phyloP scores from a whole-genome alignment of 352 stramenopile species.

The Phytophthora meadii region DNA sequence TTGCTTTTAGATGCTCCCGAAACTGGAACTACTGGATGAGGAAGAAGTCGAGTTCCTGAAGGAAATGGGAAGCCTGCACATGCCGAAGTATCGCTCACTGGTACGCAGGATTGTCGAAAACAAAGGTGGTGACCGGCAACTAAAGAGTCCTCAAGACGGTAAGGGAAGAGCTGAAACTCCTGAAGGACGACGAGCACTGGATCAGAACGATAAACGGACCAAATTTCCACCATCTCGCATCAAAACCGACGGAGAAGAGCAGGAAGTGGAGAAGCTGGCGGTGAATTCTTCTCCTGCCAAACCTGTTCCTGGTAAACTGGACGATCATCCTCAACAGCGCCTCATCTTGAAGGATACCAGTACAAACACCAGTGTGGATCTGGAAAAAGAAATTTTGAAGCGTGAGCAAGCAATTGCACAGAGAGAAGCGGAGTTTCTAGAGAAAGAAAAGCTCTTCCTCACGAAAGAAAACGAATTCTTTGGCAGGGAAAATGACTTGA shows the following conservation, averaged over 20 bases:
- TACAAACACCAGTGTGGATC: conserved; percentile 68
- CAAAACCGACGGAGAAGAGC: background rate
- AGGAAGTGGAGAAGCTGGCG: background rate
- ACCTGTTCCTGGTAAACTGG: background rate
- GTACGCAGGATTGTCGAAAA: conserved; percentile 43
- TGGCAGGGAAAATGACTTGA: conserved; percentile 37
- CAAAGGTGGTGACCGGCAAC: conserved; percentile 15
- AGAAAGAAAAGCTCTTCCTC: conserved; percentile 47
- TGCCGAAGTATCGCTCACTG: conserved; percentile 72
- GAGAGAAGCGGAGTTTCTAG: conserved; percentile 41
- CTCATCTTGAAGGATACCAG: conserved; percentile 56
- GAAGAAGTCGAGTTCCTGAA: conserved; percentile 70
- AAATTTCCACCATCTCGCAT: background rate
- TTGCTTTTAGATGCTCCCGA: conserved; percentile 55
- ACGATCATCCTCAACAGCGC: conserved; percentile 15
- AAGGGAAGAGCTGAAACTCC: background rate
- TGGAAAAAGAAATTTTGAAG: conserved; percentile 54
- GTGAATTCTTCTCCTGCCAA: background rate
- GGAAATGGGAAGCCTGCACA: conserved; percentile 63
- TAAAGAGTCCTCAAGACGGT: conserved; percentile 17
- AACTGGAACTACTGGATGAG: conserved; percentile 65
- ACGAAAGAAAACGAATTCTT: conserved; percentile 46
- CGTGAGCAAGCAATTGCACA: conserved; percentile 46
- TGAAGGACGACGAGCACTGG: background rate
- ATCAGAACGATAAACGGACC: background rate